Evolutionary conservation across 139 green algal species (phyloP).

Genomic region (Marvania coccoides): DNA sequence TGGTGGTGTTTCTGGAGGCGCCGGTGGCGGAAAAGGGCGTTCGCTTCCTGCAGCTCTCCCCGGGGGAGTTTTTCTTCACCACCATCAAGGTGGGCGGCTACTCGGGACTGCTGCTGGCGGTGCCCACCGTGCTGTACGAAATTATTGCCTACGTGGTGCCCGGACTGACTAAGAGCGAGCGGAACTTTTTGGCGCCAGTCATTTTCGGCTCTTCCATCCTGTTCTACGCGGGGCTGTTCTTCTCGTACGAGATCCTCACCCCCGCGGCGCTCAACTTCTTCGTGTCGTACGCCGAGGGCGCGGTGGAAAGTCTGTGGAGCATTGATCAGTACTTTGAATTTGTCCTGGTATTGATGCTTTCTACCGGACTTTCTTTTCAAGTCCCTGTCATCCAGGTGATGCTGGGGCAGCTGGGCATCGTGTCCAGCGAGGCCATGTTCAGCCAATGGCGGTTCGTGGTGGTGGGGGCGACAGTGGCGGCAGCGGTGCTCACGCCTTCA

Average conservation of each 20-base stretch:
- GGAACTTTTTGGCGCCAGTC: constrained; percentile 85
- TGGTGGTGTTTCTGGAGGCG: constrained; percentile 93
- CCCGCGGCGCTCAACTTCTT: constrained; percentile 97
- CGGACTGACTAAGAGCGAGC: constrained; percentile 83
- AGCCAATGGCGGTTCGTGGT: constrained; percentile 92
- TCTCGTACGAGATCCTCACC: constrained; percentile 93
- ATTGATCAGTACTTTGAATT: constrained; percentile 99
- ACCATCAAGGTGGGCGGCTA: constrained; percentile 97
- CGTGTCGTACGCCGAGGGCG: constrained; percentile 89
- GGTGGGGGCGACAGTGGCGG: constrained; percentile 85
- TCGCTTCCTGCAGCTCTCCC: constrained; percentile 94
- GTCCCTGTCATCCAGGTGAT: constrained; percentile 97
- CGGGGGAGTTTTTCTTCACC: constrained; percentile 99
- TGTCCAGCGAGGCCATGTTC: constrained; percentile 89
- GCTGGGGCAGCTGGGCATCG: constrained; percentile 86
- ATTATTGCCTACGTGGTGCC: constrained; percentile 93
- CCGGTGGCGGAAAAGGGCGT: constrained; percentile 87
- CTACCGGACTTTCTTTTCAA: constrained; percentile 94
- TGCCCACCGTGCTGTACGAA: constrained; percentile 94
- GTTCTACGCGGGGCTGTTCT: constrained; percentile 91
- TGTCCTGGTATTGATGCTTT: constrained; percentile 95
- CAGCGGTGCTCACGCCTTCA: constrained; percentile 94
- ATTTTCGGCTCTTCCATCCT: constrained; percentile 93
- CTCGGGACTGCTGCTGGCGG: constrained; percentile 79
- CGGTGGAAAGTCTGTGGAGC: constrained; percentile 96